Evolutionary conservation across 208 protist genomes (phyloP), one percentile per base, ranked within the genome.

Genomic region (Leishmania arabica): DNA sequence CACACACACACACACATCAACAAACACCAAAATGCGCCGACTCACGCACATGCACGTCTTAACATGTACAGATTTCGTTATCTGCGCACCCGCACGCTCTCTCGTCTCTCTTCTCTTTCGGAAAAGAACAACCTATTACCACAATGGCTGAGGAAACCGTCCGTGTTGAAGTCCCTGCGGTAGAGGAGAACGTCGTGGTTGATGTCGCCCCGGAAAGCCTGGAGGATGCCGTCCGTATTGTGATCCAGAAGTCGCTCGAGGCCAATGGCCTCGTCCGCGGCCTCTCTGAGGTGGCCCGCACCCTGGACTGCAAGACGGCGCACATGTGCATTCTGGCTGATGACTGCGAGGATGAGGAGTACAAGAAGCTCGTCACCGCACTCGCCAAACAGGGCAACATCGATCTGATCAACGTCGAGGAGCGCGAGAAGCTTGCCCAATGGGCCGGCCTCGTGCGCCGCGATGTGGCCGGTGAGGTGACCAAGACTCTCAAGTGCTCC

Each of bases 301-400:
- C 92, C 34, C 91, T 98, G 40, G 92, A 98, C 87, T 90, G 91
- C 86, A 90, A 92, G 87, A 91, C 83, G 79, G 95, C 91, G 49
- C 91, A 95, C 85, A 88, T 98, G 78, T 96, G 91, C 86, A 90
- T 98, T 72, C 93, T 98, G 75, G 94, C 95, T 64, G 94, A 97
- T 37, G 94, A 97, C 88, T 97, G 94, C 89, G 95, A 98, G 78
- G 94, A 98, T 81, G 93, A 94, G 89, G 92, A 91, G 76, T 98
- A 97, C 93, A 98, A 97, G 91, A 96, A 95, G 77, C 94, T 98
- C 62, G 89, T 98, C 77, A 93, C 86, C 15, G 93, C 92, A 65
- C 93, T 98, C 51, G 86, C 90, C 76, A 91, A 89, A 76, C 94
- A 96, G 86, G 87, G 92, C 71, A 88, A 93, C 74, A 94, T 97